Evolutionary conservation across 345 rosid species (phyloP), one percentile per base, ranked within the genome.

Genomic region (Microthlaspi erraticum): DNA sequence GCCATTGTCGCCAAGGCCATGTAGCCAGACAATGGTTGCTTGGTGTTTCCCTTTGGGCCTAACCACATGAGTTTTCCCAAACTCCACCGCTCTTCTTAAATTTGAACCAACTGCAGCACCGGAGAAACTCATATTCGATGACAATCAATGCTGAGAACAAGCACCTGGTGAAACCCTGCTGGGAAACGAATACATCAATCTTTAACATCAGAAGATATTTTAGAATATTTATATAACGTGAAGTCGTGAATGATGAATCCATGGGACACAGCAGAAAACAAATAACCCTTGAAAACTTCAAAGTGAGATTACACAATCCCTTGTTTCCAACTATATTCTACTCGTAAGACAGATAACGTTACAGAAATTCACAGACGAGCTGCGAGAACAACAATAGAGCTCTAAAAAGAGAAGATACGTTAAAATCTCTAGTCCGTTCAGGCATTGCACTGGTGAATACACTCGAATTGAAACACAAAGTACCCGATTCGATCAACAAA

Each of bases 1-100:
- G 64, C 98, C 98, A 71, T 87, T 87, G 81, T 91, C 97, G 11
- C 97, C 98, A 78, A 91, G 95, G 17, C 97, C 98, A 79, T 93
- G 98, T 33, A 91, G 87, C 98, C 98, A 93, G 50, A 93, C 96
- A 50, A 93, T 85, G 19, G 97, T 94, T 13, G 96, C 99, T 76
- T 87, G 95, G 73, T 94, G 99, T 78, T 88, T 94, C 66, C 99
- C 97, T 81, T 86, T 94, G 67, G 99, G 96, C 81, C 84, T 83
- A 71, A 94, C 96, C 76, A 91, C 97, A 76, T 87, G 88, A 43
- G 96, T 94, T 79, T 88, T 88, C 62, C 99, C 99, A 79, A 91
- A 94, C 60, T 88, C 86, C 53, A 83, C 66, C 5, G 89, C 88
- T 78, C 80, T 85, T 76, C 78, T 76, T 71, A 75, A 80, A 31